Base-by-base conservation (phyloP, 2,329 filamentous ascomycete species). In the Dothideomycetes sp. region DNA sequence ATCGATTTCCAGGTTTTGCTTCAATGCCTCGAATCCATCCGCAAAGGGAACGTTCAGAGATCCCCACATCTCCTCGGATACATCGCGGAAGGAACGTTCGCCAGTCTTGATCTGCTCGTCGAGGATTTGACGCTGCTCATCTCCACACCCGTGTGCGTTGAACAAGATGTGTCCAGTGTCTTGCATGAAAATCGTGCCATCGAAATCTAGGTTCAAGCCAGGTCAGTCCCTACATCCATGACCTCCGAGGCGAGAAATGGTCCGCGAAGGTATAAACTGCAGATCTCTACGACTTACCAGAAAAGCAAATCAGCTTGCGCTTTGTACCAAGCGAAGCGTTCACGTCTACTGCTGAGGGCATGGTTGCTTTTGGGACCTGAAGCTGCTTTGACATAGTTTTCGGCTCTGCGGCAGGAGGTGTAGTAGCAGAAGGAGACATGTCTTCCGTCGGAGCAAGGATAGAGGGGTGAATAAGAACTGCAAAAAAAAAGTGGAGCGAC, bases 11-110 rank as follows among this genome's bases (percentile, higher is more conserved):
- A 82, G 66, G 0, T 64, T 65, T 35, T 72, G 62, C 50, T 77
- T 67, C 71, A 82, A 78, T 19, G 80, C 64, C 40, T 72, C 64
- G 60, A 82, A 81, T 11, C 77, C 78, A 45, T 81, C 72, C 17
- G 79, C 77, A 51, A 82, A 81, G 2, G 77, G 76, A 0, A 82
- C 70, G 45, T 75, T 68, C 7, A 83, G 61, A 1, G 76, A 81
- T 5, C 72, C 73, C 75, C 78, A 82, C 72, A 82, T 80, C 56
- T 82, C 78, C 47, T 81, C 77, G 0, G 77, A 81, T n/a, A 79
- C 76, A 3, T 81, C 78, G 37, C 76, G 68, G 64, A 82, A 82
- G 1, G 75, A 77, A 11, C 77, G 70, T 54, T 79, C 73, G 53
- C 79, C 79, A 3, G 60, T 66, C 50, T 77, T 74, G 58, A 82